These are phyloP conservation scores for Hanseniaspora clermontiae DNA, from an alignment of 805 yeast species.

Conservation along the genomic window DNA sequence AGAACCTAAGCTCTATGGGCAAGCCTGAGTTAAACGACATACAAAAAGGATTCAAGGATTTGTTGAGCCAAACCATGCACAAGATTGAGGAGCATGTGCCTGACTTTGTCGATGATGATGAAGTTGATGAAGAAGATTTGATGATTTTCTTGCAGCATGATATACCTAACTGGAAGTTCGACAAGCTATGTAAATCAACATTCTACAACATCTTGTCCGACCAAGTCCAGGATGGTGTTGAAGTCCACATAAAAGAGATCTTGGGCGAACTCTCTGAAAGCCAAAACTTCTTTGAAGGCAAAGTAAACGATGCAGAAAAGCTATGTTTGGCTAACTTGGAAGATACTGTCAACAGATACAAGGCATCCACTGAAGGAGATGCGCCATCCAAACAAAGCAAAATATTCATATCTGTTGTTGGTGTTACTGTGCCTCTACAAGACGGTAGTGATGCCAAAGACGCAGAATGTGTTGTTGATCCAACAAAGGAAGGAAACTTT, in stretches of 20 bases:
- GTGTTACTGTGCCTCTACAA: conserved; percentile 31
- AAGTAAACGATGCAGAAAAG: conserved; percentile 72
- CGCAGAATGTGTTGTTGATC: conserved; percentile 28
- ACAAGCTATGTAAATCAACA: conserved; percentile 36
- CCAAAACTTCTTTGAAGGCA: conserved; percentile 45
- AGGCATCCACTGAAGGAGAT: conserved; percentile 16
- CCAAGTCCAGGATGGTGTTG: conserved; percentile 69
- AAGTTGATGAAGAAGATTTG: conserved; percentile 37
- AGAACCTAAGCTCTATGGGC: conserved; percentile 4
- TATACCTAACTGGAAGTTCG: conserved; percentile 41
- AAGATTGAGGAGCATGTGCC: conserved; percentile 26
- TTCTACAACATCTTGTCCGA: conserved; percentile 49
- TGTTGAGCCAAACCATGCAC: conserved; percentile 8
- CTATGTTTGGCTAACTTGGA: conserved; percentile 79
- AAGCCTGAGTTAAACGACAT: conserved; percentile 8
- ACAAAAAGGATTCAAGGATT: conserved; percentile 11
- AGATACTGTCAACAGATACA: conserved; percentile 40
- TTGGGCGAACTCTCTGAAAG: conserved; percentile 23
- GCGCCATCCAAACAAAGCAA: conserved; percentile 33
- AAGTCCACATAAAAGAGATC: conserved; percentile 42
- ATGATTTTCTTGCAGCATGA: conserved; percentile 58
- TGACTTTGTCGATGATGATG: conserved; percentile 20
- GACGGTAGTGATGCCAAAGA: conserved; percentile 18
- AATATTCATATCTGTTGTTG: conserved; percentile 58
- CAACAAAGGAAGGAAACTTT: conserved; percentile 41